Evolutionary conservation across 768 basidiomycete genomes (phyloP).

Genomic region (Epithele typhae): DNA sequence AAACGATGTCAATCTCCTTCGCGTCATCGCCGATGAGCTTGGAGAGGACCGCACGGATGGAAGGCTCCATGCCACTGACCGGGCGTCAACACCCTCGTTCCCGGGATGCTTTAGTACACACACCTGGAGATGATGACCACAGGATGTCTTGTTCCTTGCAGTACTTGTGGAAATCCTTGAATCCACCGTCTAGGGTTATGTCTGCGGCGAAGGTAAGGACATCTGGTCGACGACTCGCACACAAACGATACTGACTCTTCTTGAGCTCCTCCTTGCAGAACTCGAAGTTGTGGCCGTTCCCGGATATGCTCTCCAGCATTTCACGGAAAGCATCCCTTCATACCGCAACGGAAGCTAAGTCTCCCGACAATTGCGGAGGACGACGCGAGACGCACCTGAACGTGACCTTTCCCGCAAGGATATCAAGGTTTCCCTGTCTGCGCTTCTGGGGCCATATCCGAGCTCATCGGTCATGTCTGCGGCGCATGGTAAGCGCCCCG

Average conservation of each 20-base stretch:
- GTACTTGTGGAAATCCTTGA: conserved; percentile 83
- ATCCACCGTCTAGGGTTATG: conserved; percentile 83
- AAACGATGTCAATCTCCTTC: conserved; percentile 80
- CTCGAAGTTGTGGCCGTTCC: conserved; percentile 76
- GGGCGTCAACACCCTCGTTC: not conserved
- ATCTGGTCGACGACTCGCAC: conserved; percentile 6
- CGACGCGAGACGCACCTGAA: conserved; percentile 59
- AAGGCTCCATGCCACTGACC: conserved; percentile 84
- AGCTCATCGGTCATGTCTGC: conserved; percentile 86
- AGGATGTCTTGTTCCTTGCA: conserved; percentile 74
- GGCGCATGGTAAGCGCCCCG: not conserved
- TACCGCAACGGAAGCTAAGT: not conserved
- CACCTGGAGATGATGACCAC: conserved; percentile 92
- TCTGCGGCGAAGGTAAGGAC: conserved; percentile 39
- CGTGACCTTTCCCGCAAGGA: conserved; percentile 58
- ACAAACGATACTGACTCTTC: conserved; percentile 46
- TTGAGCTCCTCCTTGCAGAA: conserved; percentile 75
- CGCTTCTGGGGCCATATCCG: conserved; percentile 77
- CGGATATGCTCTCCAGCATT: conserved; percentile 79
- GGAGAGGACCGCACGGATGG: conserved; percentile 88
- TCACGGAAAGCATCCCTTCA: conserved; percentile 79
- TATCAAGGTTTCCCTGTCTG: conserved; percentile 67
- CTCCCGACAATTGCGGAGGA: no score
- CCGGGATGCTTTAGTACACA: no score
- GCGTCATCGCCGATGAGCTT: conserved; percentile 74